Conservation (phyloP, 768 basidiomycete species). For the Lactarius deliciosus region DNA sequence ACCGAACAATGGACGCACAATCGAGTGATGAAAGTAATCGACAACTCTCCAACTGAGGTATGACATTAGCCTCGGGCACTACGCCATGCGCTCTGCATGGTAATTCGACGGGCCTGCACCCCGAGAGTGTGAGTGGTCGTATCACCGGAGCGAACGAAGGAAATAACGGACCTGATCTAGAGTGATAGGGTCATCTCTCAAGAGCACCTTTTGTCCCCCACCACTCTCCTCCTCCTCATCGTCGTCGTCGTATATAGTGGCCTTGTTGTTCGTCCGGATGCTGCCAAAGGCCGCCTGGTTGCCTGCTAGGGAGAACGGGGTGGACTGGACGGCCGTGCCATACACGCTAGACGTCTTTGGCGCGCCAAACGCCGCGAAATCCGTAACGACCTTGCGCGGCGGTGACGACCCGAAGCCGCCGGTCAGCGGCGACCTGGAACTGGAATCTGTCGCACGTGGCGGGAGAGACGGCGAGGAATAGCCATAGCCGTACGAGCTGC, state of each 20-base stretch:
- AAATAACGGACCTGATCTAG: constrained; percentile 75
- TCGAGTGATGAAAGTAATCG: constrained; percentile 15
- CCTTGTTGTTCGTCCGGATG: constrained; percentile 49
- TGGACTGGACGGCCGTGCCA: constrained; percentile 77
- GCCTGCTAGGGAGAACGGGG: constrained; percentile 75
- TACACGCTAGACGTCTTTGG: constrained; percentile 75
- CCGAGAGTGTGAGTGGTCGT: constrained; percentile 6
- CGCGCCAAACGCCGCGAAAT: constrained; percentile 85
- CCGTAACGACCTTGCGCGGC: constrained; percentile 77
- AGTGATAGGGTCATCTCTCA: constrained; percentile 83
- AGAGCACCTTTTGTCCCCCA: constrained; percentile 68
- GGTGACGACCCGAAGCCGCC: constrained; percentile 37
- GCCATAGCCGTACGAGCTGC: constrained; percentile 54
- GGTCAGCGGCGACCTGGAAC: constrained; percentile 42
- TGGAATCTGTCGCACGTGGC: constrained; percentile 41
- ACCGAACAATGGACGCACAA: constrained; percentile 5
- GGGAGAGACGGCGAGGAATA: constrained; percentile 48
- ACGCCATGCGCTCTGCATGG: constrained; percentile 90
- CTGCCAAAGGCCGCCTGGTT: constrained; percentile 85
- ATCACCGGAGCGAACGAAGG: constrained; percentile 16
- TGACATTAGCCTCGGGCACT: constrained; percentile 50
- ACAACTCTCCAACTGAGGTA: constrained; percentile 21
- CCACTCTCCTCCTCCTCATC: constrained; percentile 57
- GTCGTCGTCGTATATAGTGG: constrained; percentile 64
- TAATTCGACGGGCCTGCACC: constrained; percentile 72